Percentiles rank a stretch among this genome's conserved stretches.
These are phyloP conservation scores for Pontederia crassipes DNA, from an alignment of 176 grass and related monocot species.

Conservation along the genomic window DNA sequence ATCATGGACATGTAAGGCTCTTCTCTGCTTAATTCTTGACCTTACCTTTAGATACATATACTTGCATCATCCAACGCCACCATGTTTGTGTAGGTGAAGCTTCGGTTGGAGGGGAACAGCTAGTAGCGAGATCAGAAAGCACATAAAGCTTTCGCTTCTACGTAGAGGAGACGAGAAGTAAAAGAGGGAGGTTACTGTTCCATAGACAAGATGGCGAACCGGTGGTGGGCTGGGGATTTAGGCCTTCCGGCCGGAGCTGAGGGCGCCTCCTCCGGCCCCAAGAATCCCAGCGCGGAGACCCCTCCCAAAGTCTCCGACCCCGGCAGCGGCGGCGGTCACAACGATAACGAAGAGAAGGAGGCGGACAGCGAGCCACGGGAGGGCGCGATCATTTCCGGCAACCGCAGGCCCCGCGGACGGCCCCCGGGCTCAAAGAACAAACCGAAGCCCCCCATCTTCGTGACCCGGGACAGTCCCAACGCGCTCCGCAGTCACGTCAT, in stretches of 20 bases:
- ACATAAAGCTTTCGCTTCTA: not conserved
- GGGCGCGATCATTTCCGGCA: slow-evolving; percentile 44
- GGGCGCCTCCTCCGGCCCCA: slow-evolving; percentile 37
- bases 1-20: too few relatives aligned
- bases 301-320: slow-evolving; percentile 20
- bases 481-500: slow-evolving; percentile 84
- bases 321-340: slow-evolving; percentile 9
- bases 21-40: too few relatives aligned
- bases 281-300: slow-evolving; percentile 2
- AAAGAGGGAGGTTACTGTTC: not conserved
- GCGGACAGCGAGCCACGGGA: slow-evolving; percentile 46
- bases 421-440: slow-evolving; percentile 98
- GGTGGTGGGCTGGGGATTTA: slow-evolving; percentile 76
- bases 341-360: slow-evolving; percentile 43
- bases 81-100: not conserved
- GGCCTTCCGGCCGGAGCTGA: slow-evolving; percentile 45
- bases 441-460: slow-evolving; percentile 89
- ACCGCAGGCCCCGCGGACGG: slow-evolving; percentile 64
- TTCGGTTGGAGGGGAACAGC: not conserved
- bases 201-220: slow-evolving; percentile 61
- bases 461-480: slow-evolving; percentile 89
- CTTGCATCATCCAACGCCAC: too few relatives aligned
- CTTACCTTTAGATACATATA: too few relatives aligned
- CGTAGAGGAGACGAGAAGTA: not conserved
- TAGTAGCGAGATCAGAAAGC: not conserved